These are phyloP conservation scores for Trametes versicolor DNA, from an alignment of 1,284 basidiomycete species.

Conservation along the genomic window DNA sequence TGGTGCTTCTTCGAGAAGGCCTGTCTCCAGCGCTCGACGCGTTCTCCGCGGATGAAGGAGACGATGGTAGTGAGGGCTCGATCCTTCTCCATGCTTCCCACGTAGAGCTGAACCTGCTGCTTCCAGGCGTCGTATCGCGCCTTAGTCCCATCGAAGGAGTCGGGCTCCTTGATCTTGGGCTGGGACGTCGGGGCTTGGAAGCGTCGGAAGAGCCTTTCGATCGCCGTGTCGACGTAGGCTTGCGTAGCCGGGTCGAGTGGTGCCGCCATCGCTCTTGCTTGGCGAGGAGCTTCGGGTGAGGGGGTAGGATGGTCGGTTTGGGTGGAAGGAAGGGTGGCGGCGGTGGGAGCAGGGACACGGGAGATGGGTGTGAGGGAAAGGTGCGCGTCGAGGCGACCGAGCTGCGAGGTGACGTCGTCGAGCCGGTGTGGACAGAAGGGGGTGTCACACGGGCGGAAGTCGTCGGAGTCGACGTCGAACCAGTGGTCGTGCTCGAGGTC, in stretches of 20 bases:
- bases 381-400: conserved; percentile 2
- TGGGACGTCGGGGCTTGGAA: background rate
- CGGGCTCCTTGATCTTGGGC: conserved; percentile 17
- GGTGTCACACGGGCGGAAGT: background rate
- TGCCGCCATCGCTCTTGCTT: conserved; percentile 9
- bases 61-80: conserved; percentile 14
- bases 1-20: conserved; percentile 12
- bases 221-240: conserved; percentile 15
- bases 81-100: conserved; percentile 21
- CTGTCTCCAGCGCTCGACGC: conserved; percentile 13
- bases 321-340: conserved; percentile 1
- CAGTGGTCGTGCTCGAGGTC: background rate
- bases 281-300: conserved; percentile 10
- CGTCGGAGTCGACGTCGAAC: conserved; percentile 11
- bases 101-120: conserved; percentile 15
- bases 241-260: conserved; percentile 9
- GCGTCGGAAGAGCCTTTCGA: conserved; percentile 2
- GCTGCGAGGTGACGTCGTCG: conserved; percentile 11
- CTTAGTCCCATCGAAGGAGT: conserved; percentile 19
- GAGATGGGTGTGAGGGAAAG: background rate
- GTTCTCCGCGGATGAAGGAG: conserved; percentile 12
- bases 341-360: background rate
- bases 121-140: conserved; percentile 20
- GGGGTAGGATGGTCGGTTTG: conserved; percentile 4
- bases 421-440: conserved; percentile 6